Base-by-base conservation (phyloP, 2,329 filamentous ascomycete genomes). In the Verticillium isaacii region DNA sequence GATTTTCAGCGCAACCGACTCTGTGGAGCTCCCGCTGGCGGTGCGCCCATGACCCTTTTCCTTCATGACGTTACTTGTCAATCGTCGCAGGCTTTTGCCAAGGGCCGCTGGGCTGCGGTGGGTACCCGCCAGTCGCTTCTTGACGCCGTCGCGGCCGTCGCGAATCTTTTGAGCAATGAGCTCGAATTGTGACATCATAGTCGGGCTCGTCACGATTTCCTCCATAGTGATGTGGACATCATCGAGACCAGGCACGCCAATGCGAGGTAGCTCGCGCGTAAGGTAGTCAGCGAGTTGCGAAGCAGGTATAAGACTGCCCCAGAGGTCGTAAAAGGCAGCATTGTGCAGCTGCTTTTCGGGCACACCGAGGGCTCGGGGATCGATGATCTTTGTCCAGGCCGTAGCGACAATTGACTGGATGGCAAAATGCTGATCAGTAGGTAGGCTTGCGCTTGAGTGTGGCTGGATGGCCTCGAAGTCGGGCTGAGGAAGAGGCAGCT, bases 251-350 rank as follows among this genome's bases (percentile, higher is more conserved):
- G 72, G 70, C 11, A 79, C 66, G 14, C 69, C 66, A 29, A 77
- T 66, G 32, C 70, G 70, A 1, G 76, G 71, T 9, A 84, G 71
- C 17, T 75, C 74, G 3, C 72, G 71, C 60, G 79, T 82, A 57
- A 84, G 74, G 58, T 75, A 75, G 5, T 75, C 70, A 2, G 81
- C 77, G 34, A 85, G 74, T 64, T 80, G 73, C 7, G 78, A 72
- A 0, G 82, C 82, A 0, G 82, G 77, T 52, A 85, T 73, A 25
- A 84, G 72, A 1, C 80, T 80, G 8, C 78, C 78, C 71, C 80
- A 82, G 14, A 84, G 75, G 56, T 82, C 77, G 67, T 80, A 84
- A 68, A 85, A 85, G 0, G 79, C 76, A 0, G 80, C 77, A 1
- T 76, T 75, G 37, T 78, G 76, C 5, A 81, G 71, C 54, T 80